A percentile compares a stretch with the other conserved stretches of the same genome.
phyloP scores from a whole-genome alignment of 169 alveolate species.

The Plasmodium chabaudi region DNA sequence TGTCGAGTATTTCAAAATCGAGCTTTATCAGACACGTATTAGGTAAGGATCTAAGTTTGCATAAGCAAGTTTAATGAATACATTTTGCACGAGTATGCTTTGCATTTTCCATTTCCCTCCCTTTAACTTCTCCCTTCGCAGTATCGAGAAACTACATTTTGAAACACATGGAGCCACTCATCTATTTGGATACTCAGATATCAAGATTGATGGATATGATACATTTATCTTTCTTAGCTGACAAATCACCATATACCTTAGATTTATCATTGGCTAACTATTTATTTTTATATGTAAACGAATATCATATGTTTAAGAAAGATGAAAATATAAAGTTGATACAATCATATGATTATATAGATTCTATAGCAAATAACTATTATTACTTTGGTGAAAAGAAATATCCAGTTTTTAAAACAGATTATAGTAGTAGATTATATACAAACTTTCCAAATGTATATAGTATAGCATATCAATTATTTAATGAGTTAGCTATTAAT shows the following conservation, averaged over 20 bases:
- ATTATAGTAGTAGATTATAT: conserved; percentile 5
- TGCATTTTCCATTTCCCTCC: background rate
- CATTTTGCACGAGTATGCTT: background rate
- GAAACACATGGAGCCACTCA: conserved; percentile 7
- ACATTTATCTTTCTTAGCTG: conserved; percentile 12
- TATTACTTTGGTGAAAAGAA: conserved; percentile 10
- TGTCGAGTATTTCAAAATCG: conserved; percentile 1
- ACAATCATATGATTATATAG: conserved; percentile 27
- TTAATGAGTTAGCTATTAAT: conserved; percentile 61
- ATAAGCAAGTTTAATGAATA: background rate
- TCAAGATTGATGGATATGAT: conserved; percentile 40
- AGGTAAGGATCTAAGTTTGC: conserved; percentile 8
- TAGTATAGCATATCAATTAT: conserved; percentile 65
- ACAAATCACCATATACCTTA: conserved; percentile 12
- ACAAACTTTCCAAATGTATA: conserved; percentile 40
- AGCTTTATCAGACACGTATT: conserved; percentile 41
- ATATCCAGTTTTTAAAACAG: conserved; percentile 29
- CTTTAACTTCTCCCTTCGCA: background rate
- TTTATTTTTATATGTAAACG: conserved; percentile 25
- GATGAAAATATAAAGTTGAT: background rate
- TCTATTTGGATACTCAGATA: conserved; percentile 45
- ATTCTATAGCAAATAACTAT: conserved; percentile 57
- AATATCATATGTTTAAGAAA: conserved; percentile 5
- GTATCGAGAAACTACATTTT: conserved; percentile 50
- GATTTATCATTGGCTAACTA: conserved; percentile 7